Evolutionary conservation across 2,329 filamentous ascomycete genomes (phyloP).

Genomic region (Pseudogymnoascus sp.): DNA sequence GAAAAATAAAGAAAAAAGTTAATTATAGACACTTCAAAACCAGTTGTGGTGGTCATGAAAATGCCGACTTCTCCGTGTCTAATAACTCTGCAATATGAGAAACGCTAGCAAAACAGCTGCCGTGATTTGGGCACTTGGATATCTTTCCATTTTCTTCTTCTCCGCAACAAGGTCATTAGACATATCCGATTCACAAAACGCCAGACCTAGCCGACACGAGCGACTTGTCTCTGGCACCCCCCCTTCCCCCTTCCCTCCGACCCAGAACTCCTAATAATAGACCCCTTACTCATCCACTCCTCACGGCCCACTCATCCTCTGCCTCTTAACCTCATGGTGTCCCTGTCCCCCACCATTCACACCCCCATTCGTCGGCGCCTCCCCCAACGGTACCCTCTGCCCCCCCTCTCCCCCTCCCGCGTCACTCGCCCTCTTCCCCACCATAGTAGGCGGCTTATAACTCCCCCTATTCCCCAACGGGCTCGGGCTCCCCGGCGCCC

Average conservation of each 20-base stretch:
- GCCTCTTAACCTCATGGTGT: slow-evolving; percentile 25
- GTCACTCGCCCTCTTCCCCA: slow-evolving; percentile 21
- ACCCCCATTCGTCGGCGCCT: slow-evolving; percentile 23
- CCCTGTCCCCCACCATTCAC: slow-evolving; percentile 13
- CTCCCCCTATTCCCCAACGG: slow-evolving; percentile 49
- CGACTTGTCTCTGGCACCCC: not conserved
- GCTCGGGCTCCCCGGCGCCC: slow-evolving; percentile 46
- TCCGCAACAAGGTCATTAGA: not conserved
- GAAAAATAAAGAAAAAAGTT: not conserved
- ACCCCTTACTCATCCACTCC: not conserved
- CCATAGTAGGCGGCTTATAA: slow-evolving; percentile 53
- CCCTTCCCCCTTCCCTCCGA: too few species aligned
- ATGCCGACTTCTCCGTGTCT: not conserved
- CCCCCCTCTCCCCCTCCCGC: slow-evolving; percentile 6
- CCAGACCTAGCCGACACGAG: not conserved
- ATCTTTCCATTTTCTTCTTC: not conserved
- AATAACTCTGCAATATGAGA: not conserved
- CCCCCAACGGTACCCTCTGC: slow-evolving; percentile 20
- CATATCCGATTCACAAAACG: not conserved
- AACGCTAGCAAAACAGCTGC: not conserved
- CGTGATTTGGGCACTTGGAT: not conserved
- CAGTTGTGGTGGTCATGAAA: not conserved
- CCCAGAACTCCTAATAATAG: not conserved
- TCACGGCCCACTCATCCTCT: slow-evolving; percentile 20
- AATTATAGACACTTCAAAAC: not conserved